Evolutionary conservation across 2,329 filamentous ascomycete genomes (phyloP), one percentile per base, ranked within the genome.

Genomic region (Bretziella fagacearum): DNA sequence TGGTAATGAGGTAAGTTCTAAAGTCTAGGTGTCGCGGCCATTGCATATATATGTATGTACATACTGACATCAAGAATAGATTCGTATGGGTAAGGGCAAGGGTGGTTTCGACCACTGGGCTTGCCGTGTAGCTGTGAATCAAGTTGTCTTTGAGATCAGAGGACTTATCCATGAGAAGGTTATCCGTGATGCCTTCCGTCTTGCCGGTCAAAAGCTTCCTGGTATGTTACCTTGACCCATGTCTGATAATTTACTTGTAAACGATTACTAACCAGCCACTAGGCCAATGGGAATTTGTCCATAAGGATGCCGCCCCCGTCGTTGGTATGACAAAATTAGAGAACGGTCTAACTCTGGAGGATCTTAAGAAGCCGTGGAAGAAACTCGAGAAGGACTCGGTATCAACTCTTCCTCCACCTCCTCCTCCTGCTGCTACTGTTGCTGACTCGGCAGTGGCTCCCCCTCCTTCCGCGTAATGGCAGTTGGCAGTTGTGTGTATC

Each of bases 81-180:
- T 85, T 62, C 81, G 91, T 74, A 98, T 98, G 93, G 91, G 91
- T 62, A 98, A 96, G 66, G 91, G 91, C 65, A 98, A 98, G 63
- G 91, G 91, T 56, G 83, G 80, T 52, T 96, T 98, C 60, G 91
- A 98, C 61, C 84, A 93, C 60, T 98, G 91, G 91, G 86, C 89
- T 3, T 77, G 82, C 18, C 78, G 89, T 63, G 79, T 96, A 55
- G 78, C 85, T 6, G 84, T 96, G 44, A 94, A 83, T 64, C 84
- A 91, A 62, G 77, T 98, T 42, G 69, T 95, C 17, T 93, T 98
- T 55, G 91, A 98, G 65, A 66, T 98, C 55, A 86, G 85, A 63
- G 91, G 91, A 39, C 76, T 86, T 56, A 60, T 96, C 53, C 91
- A 98, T 73, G 91, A 98, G 68, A 84, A 94, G 66, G 78, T 98